phyloP scores from a whole-genome alignment of 2,329 filamentous ascomycete species.

The Xylaria hypoxylon region DNA sequence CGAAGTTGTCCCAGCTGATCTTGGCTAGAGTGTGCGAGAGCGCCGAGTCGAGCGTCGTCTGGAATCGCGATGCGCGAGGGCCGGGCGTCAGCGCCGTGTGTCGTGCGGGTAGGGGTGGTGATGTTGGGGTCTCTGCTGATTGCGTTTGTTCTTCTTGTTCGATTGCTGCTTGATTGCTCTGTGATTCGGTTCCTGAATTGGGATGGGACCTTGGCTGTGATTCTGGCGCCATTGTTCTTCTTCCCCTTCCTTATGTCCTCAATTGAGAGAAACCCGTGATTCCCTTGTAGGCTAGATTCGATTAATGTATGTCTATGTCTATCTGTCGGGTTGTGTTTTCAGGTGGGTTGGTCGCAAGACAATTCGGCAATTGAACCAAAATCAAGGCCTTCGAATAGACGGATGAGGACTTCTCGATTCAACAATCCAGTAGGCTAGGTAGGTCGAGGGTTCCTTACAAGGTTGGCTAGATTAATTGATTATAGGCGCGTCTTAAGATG shows the following conservation, averaged over 20 bases:
- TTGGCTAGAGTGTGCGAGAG: slow-evolving; percentile 66
- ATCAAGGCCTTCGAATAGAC: background rate
- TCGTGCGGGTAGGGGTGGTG: slow-evolving; percentile 53
- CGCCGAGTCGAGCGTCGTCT: slow-evolving; percentile 64
- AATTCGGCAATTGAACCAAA: background rate
- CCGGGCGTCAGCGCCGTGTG: slow-evolving; percentile 63
- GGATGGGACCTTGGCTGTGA: slow-evolving; percentile 8
- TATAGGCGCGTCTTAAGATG: slow-evolving; percentile 40
- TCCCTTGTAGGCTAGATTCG: background rate
- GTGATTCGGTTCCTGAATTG: background rate
- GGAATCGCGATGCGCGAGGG: slow-evolving; percentile 66
- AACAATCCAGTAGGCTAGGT: background rate
- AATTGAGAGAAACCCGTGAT: background rate
- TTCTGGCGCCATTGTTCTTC: slow-evolving; percentile 30
- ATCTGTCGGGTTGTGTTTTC: background rate
- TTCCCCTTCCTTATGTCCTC: background rate
- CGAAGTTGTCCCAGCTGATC: slow-evolving; percentile 68
- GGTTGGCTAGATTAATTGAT: slow-evolving; percentile 9
- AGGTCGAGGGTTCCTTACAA: background rate
- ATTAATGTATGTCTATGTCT: background rate
- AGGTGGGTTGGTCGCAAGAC: background rate
- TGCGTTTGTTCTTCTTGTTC: slow-evolving; percentile 21
- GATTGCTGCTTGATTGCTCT: slow-evolving; percentile 3
- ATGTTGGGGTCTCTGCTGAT: slow-evolving; percentile 30
- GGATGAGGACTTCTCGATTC: background rate